Evolutionary conservation across 352 stramenopile species (phyloP), one percentile per base, ranked within the genome.

Genomic region (Globisporangium viniferum): DNA sequence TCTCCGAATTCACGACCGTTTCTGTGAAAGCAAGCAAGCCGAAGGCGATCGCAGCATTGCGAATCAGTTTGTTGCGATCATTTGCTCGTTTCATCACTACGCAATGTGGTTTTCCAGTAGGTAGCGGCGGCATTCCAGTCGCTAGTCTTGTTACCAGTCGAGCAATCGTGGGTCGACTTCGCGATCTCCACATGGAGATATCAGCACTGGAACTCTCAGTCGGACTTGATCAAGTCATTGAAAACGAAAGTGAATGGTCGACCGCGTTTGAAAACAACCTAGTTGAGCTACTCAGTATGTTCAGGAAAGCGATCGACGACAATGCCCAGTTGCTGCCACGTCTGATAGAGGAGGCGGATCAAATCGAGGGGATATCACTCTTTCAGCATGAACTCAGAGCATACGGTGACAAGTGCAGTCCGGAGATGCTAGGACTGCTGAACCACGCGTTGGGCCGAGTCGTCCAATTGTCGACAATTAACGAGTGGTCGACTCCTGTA

Each of bases 331-430:
- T 54, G 48, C 5, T 29, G 48, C 18, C 48, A n/a, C 29, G 31
- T 44, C 15, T 22, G 29, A 18, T 15, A 44, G 29, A 46, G 12
- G 54, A 60, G 54, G 2, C 18, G 2, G 54, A 44, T 15, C 29
- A 29, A 22, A 5, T 44, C 2, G 54, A 60, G 41, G 54, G 29
- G 29, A 29, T 60, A 2, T 60, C 54, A 4, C 54, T 60, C 5
- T 29, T 60, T 20, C 54, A 46, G 54, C 31, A 60, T 18, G 54
- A 60, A n/a, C n/a, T 60, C 54, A 60, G 54, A 8, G n/a, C 15
- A 5, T 29, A 60, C n/a, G 20, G 27, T 20, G 29, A 44, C 54
- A 60, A 60, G 54, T 60, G 54, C 54, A 60, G 14, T 5, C 29
- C 29, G 4, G 14, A 60, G 0, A n/a, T 60, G 29, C 12, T 60